phyloP scores from a whole-genome alignment of 768 basidiomycete species.

The Mycena filopes region DNA sequence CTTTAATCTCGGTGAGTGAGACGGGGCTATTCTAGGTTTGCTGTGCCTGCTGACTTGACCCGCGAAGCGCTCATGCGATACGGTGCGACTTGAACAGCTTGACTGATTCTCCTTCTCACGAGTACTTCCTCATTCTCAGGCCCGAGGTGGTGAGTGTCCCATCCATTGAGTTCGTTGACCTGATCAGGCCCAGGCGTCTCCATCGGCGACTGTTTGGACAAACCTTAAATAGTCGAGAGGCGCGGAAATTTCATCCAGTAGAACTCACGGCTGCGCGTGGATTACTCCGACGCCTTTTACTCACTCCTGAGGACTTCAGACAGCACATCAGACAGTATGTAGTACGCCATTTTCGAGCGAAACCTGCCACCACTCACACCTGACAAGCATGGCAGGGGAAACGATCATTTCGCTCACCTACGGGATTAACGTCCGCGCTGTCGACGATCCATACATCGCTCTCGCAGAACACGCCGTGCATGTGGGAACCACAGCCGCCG shows the following conservation, averaged over 20 bases:
- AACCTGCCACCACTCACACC: too few species aligned
- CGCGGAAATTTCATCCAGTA: slow-evolving; percentile 28
- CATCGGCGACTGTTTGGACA: slow-evolving; percentile 35
- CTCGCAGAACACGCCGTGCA: slow-evolving; percentile 32
- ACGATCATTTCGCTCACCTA: slow-evolving; percentile 37
- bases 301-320: slow-evolving; percentile 30
- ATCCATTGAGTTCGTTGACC: too few species aligned
- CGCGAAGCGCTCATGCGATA: slow-evolving; percentile 27
- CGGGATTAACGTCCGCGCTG: slow-evolving; percentile 37
- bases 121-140: too few species aligned
- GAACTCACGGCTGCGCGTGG: slow-evolving; percentile 31
- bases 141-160: too few species aligned
- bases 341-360: too few species aligned
- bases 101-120: too few species aligned
- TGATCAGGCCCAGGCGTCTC: slow-evolving; percentile 31
- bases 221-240: slow-evolving; percentile 33
- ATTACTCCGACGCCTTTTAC: slow-evolving; percentile 35
- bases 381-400: slow-evolving; percentile 37
- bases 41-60: too few species aligned
- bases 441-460: slow-evolving; percentile 39
- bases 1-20: not conserved
- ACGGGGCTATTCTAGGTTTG: too few species aligned
- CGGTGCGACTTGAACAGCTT: too few species aligned
- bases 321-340: slow-evolving; percentile 36
- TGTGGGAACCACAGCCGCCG: slow-evolving; percentile 24